Evolutionary conservation across 2,329 filamentous ascomycete genomes (phyloP), one percentile per base, ranked within the genome.

Genomic region (Ploettnerulaceae sp.): DNA sequence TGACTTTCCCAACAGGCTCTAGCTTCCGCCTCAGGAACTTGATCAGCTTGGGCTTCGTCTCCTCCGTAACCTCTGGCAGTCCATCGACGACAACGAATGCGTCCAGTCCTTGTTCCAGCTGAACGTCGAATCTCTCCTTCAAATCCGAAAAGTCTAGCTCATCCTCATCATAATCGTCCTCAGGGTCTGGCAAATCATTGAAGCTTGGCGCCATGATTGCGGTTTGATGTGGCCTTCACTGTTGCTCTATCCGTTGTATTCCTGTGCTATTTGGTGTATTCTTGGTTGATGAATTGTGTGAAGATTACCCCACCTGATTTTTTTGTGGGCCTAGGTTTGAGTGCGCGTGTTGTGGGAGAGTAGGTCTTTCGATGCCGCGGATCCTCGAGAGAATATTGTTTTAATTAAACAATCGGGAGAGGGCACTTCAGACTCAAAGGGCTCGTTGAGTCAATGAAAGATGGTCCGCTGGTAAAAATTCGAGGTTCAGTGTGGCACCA

Each of bases 21-120:
- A 98, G 75, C 75, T 95, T 96, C 73, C 90, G 89, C 68, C 95
- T 73, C 71, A 98, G 74, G 70, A 97, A 97, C 71, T 97, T 97
- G 69, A 95, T 76, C 52, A 98, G 81, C 76, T 95, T 97, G 51
- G 86, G 81, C 74, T 89, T 91, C 74, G 86, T 90, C 39, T 93
- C 91, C 67, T 90, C 88, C 49, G 76, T 88, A 56, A 98, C 91
- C 55, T 85, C 74, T 57, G 93, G 93, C 33, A 98, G 81, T 57
- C 93, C 93, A 69, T 98, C 93, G 66, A 97, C 80, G 53, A 97
- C 90, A 56, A 98, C 86, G 64, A 98, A 98, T 55, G 89, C 86
- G 67, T 98, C 93, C 62, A 96, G 85, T 49, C 93, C 93, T 69
- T 95, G 88, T 68, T 98, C 93, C 57, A 97, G 77, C 66, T 91